Evolutionary conservation across 2,329 filamentous ascomycete genomes (phyloP), one percentile per base, ranked within the genome.

Genomic region (Fusarium nygamai): DNA sequence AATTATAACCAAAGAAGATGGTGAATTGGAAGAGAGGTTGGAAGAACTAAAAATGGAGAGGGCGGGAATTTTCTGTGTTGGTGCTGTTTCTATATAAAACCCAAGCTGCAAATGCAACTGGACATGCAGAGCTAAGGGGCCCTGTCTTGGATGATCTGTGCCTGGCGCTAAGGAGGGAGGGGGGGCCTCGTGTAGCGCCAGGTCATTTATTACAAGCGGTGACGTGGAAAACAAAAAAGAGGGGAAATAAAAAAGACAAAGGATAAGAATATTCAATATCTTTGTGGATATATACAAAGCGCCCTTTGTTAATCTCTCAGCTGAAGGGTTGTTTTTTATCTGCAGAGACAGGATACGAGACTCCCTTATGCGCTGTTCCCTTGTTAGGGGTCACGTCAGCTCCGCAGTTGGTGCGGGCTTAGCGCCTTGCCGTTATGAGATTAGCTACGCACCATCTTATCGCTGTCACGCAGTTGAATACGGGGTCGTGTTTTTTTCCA

Each of bases 51-150:
- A 62, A 71, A 67, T 67, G 67, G 51, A 61, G 68, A 62, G 48
- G 68, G 67, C 50, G 48, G 69, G 69, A 34, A 34, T 66, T 56
- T 54, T 44, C 16, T 34, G 20, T 19, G 47, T 27, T 53, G 48
- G 48, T 44, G 19, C 39, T 44, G 61, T 62, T 71, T 71, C 67
- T 71, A 71, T 71, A 71, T 66, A 67, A 70, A 71, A 70, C 67
- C 36, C 19, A 47, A 29, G 39, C 14, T 46, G 33, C 57, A 27
- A 31, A 16, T 36, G 36, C 41, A 51, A n/a, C n/a, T n/a, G n/a
- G n/a, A 20, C 27, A 50, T 34, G 38, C 50, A 50, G 57, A 54
- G 29, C 56, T 59, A 56, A 41, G 58, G 61, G 58, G 58, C 10
- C 34, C 19, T 43, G 57, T 44, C 29, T 63, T 33, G 36, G 59